phyloP scores from a whole-genome alignment of 2,329 filamentous ascomycete genomes.

The Xylariomycetidae sp. region DNA sequence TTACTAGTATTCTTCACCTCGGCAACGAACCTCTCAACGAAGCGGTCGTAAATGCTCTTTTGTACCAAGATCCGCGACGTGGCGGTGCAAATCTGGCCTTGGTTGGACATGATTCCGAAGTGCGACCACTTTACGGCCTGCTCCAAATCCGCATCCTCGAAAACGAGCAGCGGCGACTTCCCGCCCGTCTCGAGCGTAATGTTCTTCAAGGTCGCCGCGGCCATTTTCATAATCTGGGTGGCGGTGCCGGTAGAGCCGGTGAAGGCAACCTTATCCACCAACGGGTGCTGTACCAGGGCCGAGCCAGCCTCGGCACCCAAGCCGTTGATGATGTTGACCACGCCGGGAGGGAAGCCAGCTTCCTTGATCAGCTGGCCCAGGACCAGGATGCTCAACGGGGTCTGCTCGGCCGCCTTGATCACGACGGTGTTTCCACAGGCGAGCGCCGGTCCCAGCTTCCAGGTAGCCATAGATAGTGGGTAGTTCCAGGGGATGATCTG shows the following conservation, averaged over 20 bases:
- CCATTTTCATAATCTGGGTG: constrained; percentile 61
- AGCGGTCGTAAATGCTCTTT: constrained; percentile 13
- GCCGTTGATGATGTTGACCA: constrained; percentile 68
- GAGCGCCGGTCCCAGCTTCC: constrained; percentile 62
- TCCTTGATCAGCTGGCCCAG: constrained; percentile 60
- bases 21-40: constrained; percentile 15
- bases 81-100: constrained; percentile 12
- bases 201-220: constrained; percentile 49
- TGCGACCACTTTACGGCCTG: constrained; percentile 39
- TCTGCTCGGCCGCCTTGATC: constrained; percentile 56
- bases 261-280: constrained; percentile 69
- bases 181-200: constrained; percentile 52
- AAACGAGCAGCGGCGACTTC: constrained; percentile 48
- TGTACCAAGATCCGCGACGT: constrained; percentile 14
- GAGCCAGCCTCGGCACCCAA: constrained; percentile 61
- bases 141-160: constrained; percentile 50
- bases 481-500: constrained; percentile 6
- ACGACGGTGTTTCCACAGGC: constrained; percentile 56
- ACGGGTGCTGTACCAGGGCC: constrained; percentile 57
- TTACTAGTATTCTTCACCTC: constrained; percentile 7
- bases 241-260: constrained; percentile 66
- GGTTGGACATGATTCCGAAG: constrained; percentile 6
- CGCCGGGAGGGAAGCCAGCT: constrained; percentile 68
- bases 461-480: constrained; percentile 1
- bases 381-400: constrained; percentile 52